phyloP scores from a whole-genome alignment of 2,329 filamentous ascomycete genomes.

The Colletotrichum melonis region DNA sequence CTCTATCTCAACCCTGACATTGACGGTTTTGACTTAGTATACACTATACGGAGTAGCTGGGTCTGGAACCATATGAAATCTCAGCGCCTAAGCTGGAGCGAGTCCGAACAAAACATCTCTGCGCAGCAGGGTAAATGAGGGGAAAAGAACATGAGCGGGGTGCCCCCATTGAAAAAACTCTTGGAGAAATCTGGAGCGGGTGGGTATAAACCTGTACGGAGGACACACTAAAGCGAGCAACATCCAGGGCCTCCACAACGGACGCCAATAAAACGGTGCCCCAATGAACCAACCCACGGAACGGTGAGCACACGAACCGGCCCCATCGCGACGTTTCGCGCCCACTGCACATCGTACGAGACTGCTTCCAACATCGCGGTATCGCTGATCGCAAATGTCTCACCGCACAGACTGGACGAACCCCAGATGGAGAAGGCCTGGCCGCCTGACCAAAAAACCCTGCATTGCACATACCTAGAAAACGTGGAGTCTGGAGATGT shows the following conservation, averaged over 20 bases:
- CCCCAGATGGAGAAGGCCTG: background rate
- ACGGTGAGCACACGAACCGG: background rate
- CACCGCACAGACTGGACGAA: too few relatives aligned
- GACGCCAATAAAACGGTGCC: background rate
- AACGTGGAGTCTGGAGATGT: background rate
- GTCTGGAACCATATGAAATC: too few relatives aligned
- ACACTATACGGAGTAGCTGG: too few relatives aligned
- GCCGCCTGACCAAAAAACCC: background rate
- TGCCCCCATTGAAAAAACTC: background rate
- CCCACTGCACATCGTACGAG: slow-evolving; percentile 20
- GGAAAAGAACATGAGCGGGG: too few relatives aligned
- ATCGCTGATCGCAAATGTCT: background rate
- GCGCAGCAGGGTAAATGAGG: background rate
- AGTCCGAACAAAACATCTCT: too few relatives aligned
- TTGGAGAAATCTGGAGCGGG: background rate
- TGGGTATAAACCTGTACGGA: too few relatives aligned
- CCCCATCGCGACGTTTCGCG: background rate
- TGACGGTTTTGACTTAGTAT: too few relatives aligned
- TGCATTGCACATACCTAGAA: background rate
- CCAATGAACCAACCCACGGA: background rate
- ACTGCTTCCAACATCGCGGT: background rate
- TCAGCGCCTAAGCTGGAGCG: too few relatives aligned
- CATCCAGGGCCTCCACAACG: background rate
- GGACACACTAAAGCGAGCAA: too few relatives aligned
- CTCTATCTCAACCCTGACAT: background rate